A percentile compares a stretch with the other conserved stretches of the same genome.
Evolutionary conservation across 805 yeast genomes (phyloP).

Genomic region (Saturnispora zaruensis): DNA sequence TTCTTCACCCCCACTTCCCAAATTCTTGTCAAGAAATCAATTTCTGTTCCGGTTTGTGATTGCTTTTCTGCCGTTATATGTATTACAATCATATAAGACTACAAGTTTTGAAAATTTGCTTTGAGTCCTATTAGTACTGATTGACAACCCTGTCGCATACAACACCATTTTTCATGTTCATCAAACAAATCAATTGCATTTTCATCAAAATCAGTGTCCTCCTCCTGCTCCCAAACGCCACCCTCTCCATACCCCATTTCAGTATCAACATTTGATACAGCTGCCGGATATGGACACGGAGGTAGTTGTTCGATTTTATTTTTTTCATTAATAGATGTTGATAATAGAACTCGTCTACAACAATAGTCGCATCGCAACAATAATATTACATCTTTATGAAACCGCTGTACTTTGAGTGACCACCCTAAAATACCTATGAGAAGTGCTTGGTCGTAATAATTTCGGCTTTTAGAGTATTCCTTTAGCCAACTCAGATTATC

Average conservation of each 20-base stretch:
- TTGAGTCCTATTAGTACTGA: conserved; percentile 1
- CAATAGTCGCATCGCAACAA: conserved; percentile 29
- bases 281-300: conserved; percentile 25
- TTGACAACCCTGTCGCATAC: conserved; percentile 17
- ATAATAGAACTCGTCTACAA: conserved; percentile 28
- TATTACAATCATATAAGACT: neutral
- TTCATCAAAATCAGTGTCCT: conserved; percentile 10
- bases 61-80: neutral
- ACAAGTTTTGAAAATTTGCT: neutral
- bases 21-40: neutral
- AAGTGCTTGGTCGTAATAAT: conserved; percentile 3
- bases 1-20: neutral
- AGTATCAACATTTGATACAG: conserved; percentile 9
- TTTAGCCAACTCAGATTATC: conserved; percentile 5
- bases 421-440: conserved; percentile 28
- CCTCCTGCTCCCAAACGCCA: conserved; percentile 12
- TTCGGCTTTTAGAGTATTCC: conserved; percentile 12
- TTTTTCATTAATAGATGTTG: neutral
- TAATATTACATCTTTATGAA: conserved; percentile 20
- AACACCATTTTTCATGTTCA: conserved; percentile 34
- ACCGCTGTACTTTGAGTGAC: conserved; percentile 26
- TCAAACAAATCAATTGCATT: conserved; percentile 21
- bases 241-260: conserved; percentile 7
- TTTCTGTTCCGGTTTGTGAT: neutral
- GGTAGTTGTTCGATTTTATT: conserved; percentile 15